Conservation (phyloP, 257 asterid genomes). For the Solanum corneliomulleri region DNA sequence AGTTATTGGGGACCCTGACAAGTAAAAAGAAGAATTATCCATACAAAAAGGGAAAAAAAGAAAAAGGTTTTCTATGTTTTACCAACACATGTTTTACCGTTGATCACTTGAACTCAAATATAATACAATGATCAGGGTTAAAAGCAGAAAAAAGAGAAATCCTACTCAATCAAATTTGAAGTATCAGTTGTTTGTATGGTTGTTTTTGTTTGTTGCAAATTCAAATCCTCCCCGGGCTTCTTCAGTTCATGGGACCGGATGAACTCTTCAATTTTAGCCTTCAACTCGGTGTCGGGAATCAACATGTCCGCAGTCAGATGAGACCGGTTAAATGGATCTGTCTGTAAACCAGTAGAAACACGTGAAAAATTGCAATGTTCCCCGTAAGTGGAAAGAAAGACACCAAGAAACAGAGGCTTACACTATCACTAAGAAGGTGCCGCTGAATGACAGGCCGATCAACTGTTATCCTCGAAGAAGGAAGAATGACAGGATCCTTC, state of each 20-base stretch:
- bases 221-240: slow-evolving; percentile 33
- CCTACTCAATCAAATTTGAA: slow-evolving; percentile 53
- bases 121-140: slow-evolving; percentile 30
- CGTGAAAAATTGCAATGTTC: not conserved
- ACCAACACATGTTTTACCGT: not conserved
- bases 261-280: slow-evolving; percentile 71
- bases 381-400: not conserved
- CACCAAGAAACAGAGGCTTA: slow-evolving; percentile 9
- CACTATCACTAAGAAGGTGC: slow-evolving; percentile 85
- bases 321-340: slow-evolving; percentile 94
- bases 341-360: slow-evolving; percentile 32
- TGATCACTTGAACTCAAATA: slow-evolving; percentile 6
- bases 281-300: slow-evolving; percentile 71
- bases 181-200: slow-evolving; percentile 63
- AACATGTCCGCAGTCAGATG: slow-evolving; percentile 85
- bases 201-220: slow-evolving; percentile 35
- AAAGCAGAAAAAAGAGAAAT: not conserved
- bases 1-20: not conserved
- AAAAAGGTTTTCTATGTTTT: not conserved
- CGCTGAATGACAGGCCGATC: slow-evolving; percentile 92
- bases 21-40: not conserved
- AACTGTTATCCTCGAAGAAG: slow-evolving; percentile 67
- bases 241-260: slow-evolving; percentile 39
- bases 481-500: slow-evolving; percentile 94
- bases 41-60: not conserved